Evolutionary conservation across 2,329 filamentous ascomycete species (phyloP).

Genomic region (Biscogniauxia mediterranea): DNA sequence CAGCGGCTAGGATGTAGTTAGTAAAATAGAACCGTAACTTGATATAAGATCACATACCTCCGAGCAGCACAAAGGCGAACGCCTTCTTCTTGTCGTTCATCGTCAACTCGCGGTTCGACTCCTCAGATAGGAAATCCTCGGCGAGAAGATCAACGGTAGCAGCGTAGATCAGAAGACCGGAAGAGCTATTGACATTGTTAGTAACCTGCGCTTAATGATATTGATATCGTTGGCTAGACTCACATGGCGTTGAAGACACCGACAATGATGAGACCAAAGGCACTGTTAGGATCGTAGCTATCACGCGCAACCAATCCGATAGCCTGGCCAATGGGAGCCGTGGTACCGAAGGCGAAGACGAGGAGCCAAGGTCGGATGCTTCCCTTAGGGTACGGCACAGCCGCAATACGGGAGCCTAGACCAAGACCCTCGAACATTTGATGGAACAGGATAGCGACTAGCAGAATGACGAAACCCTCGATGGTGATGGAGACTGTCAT

Average conservation of each 20-base stretch:
- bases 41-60: conserved; percentile 40
- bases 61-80: conserved; percentile 49
- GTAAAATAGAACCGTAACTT: not conserved
- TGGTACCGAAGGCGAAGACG: conserved; percentile 61
- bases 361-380: conserved; percentile 60
- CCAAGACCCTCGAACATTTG: conserved; percentile 69
- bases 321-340: conserved; percentile 63
- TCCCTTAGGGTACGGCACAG: conserved; percentile 56
- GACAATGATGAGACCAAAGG: conserved; percentile 62
- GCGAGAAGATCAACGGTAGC: conserved; percentile 62
- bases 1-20: conserved; percentile 34
- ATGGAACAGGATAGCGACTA: conserved; percentile 70
- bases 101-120: conserved; percentile 48
- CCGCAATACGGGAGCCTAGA: conserved; percentile 68
- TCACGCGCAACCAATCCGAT: conserved; percentile 58
- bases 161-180: conserved; percentile 60
- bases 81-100: conserved; percentile 53
- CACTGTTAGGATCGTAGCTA: conserved; percentile 61
- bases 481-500: conserved; percentile 70
- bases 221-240: conserved; percentile 23
- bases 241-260: conserved; percentile 65
- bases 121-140: conserved; percentile 63
- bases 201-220: not conserved
- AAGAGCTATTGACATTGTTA: conserved; percentile 43
- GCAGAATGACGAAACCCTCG: conserved; percentile 63